Percentiles rank a stretch among this genome's conserved stretches.
phyloP scores from a whole-genome alignment of 164 flowering plant genomes.

The Aristolochia californica region DNA sequence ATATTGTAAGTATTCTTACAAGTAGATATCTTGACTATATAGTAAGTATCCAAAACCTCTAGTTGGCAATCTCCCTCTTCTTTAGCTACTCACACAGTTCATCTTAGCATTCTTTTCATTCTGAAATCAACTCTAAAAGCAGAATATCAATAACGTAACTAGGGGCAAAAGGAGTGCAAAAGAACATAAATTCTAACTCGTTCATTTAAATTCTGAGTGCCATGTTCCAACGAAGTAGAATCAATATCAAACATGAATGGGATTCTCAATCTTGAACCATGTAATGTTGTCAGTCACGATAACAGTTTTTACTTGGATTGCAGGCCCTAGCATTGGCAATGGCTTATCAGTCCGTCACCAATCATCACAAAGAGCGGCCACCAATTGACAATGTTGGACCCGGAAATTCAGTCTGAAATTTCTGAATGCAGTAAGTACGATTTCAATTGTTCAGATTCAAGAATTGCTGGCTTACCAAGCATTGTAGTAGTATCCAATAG shows the following conservation, averaged over 20 bases:
- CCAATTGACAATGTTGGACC: constrained; percentile 59
- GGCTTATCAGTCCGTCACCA: constrained; percentile 74
- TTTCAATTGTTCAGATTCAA: too few species aligned
- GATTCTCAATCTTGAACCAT: background rate
- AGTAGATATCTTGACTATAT: background rate
- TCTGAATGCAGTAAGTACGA: too few species aligned
- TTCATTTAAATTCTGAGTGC: too few species aligned
- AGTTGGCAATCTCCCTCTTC: background rate
- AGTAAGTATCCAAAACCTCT: background rate
- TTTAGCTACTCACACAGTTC: background rate
- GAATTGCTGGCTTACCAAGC: too few species aligned
- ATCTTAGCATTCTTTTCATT: background rate
- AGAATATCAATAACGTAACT: background rate
- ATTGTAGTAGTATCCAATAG: too few species aligned
- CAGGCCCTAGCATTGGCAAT: constrained; percentile 89
- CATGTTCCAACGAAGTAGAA: too few species aligned
- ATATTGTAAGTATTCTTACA: constrained; percentile 46
- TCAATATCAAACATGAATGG: too few species aligned
- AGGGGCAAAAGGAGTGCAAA: too few species aligned
- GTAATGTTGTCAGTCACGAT: background rate
- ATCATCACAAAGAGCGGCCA: constrained; percentile 83
- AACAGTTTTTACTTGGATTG: constrained; percentile 2
- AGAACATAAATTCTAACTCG: too few species aligned
- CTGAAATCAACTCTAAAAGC: background rate
- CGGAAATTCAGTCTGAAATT: background rate